Percentiles rank a stretch among this genome's conserved stretches.
These are phyloP conservation scores for Alloteropsis semialata DNA, from an alignment of 176 grass and related monocot genomes.

Conservation along the genomic window DNA sequence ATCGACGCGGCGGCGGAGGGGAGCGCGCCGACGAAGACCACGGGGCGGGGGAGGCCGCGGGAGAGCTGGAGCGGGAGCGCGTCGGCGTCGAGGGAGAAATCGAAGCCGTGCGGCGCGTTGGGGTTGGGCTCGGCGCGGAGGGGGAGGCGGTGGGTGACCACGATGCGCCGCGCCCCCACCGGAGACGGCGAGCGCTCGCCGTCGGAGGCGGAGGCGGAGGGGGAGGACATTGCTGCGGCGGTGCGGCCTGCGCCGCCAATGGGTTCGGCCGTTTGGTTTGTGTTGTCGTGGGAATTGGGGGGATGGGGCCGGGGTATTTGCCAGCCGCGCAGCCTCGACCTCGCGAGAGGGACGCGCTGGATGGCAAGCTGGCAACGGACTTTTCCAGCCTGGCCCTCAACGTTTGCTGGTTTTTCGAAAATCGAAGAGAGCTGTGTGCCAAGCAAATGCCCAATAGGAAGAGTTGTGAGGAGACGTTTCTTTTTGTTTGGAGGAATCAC, in stretches of 20 bases:
- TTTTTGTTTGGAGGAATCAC: not conserved
- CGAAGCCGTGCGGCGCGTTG: slow-evolving; percentile 31
- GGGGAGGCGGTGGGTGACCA: slow-evolving; percentile 70
- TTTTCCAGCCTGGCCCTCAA: slow-evolving; percentile 17
- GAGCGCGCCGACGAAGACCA: slow-evolving; percentile 61
- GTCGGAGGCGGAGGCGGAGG: slow-evolving; percentile 3
- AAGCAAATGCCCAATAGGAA: no score
- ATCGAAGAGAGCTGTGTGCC: not conserved
- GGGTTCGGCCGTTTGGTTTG: slow-evolving; percentile 7
- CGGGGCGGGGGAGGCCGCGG: slow-evolving; percentile 34
- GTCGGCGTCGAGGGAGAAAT: slow-evolving; percentile 55
- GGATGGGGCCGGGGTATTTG: slow-evolving; percentile 15
- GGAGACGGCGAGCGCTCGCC: not conserved
- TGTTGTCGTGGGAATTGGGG: slow-evolving; percentile 15
- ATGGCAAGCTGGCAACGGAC: not conserved
- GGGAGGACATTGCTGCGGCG: slow-evolving; percentile 11
- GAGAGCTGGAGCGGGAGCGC: slow-evolving; percentile 47
- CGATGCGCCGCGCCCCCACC: slow-evolving; percentile 33
- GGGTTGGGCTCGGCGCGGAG: slow-evolving; percentile 45
- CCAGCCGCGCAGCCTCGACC: not conserved
- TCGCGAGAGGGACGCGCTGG: not conserved
- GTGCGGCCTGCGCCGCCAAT: not conserved
- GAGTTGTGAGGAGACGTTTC: not conserved
- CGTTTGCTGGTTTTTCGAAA: not conserved
- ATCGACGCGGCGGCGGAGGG: slow-evolving; percentile 20